Base-by-base conservation (phyloP, 768 basidiomycete species). In the Butyriboletus loyo region DNA sequence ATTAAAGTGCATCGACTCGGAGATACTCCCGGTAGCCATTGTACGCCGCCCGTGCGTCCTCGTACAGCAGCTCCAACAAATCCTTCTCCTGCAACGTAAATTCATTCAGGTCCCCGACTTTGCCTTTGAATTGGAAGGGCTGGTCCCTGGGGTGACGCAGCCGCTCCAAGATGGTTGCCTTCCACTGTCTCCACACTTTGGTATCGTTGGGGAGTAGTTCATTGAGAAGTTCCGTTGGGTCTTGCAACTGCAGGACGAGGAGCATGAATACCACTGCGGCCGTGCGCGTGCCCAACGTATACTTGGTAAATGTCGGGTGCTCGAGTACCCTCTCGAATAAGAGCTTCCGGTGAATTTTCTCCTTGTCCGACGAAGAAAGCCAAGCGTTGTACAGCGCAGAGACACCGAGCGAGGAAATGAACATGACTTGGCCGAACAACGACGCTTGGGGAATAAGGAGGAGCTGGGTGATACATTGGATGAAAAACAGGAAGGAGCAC, bases 361-460 rank as follows among this genome's bases (percentile, higher is more conserved):
- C 58, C 15, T 48, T 58, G 19, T 75, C 74, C 70, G 74, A 49
- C 1, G 60, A 61, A 0, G 65, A 62, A 3, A 65, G 24, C 46
- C 48, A 61, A 0, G 41, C 31, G n/a, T 64, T 70, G 52, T 66
- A 68, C 1, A 60, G 10, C 44, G 66, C 66, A 0, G 69, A 70
- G 1, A 63, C 54, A 2, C 57, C 66, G 5, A 71, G 49, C 5
- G 66, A 62, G 1, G 38, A 5, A 14, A 71, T 51, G 53, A 71
- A 70, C 59, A 71, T 59, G 49, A 65, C 34, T 43, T 71, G 69
- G 1, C 69, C 69, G 14, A 67, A 64, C 15, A 67, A 36, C 6
- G 58, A 56, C 1, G 62, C 64, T 52, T 70, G 67, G 0, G 69
- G 62, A 9, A 68, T 66, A n/a, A 70, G 60, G 22, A 70, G 52